Conservation (phyloP, 176 grass and related monocot genomes). For the Carex myosuroides region DNA sequence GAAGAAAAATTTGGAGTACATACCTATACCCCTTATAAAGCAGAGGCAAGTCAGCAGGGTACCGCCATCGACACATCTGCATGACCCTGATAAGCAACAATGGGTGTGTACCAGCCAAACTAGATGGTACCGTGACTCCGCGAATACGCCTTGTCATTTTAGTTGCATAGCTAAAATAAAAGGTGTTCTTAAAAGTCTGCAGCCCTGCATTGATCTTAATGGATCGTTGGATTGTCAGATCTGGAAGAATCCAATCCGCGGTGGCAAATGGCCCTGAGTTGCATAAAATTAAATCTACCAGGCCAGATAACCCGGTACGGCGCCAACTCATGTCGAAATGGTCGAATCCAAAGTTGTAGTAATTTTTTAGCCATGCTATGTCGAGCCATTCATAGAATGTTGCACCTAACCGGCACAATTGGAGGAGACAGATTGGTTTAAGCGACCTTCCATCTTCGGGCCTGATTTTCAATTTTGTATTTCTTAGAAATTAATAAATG, state of each 20-base stretch:
- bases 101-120: constrained; percentile 43
- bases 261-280: constrained; percentile 52
- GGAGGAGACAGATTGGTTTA: constrained; percentile 37
- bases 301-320: constrained; percentile 16
- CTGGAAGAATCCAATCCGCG: constrained; percentile 68
- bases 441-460: constrained; percentile 37
- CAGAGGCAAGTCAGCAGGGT: constrained; percentile 11
- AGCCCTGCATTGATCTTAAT: constrained; percentile 35
- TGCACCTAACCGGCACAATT: constrained; percentile 42
- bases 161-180: constrained; percentile 81
- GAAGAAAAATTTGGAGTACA: neutral
- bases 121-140: constrained; percentile 36
- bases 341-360: constrained; percentile 81
- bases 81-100: constrained; percentile 47
- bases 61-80: constrained; percentile 63
- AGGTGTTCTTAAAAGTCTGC: constrained; percentile 46
- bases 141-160: constrained; percentile 27
- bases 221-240: constrained; percentile 61
- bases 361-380: constrained; percentile 44
- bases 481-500: neutral
- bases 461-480: constrained; percentile 5
- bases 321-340: constrained; percentile 55
- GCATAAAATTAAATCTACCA: constrained; percentile 27
- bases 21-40: constrained; percentile 66
- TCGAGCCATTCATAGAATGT: constrained; percentile 70